phyloP scores from a whole-genome alignment of 495 filamentous ascomycete genomes.

The Penicillium bovifimosum region DNA sequence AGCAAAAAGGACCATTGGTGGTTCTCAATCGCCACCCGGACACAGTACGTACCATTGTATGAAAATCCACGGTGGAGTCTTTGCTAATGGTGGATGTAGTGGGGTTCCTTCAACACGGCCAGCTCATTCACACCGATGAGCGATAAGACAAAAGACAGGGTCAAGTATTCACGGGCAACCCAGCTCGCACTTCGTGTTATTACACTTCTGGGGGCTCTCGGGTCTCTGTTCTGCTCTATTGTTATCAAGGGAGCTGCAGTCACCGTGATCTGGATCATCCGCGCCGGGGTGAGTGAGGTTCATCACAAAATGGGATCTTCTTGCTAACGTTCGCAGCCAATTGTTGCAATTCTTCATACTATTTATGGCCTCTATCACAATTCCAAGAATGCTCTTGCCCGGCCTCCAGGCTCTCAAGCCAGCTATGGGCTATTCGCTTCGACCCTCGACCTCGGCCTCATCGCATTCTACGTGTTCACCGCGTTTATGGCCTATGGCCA shows the following conservation, averaged over 20 bases:
- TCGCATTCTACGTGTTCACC: constrained; percentile 74
- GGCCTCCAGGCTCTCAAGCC: constrained; percentile 70
- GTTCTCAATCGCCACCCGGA: constrained; percentile 78
- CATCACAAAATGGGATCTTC: not conserved
- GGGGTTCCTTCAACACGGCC: constrained; percentile 45
- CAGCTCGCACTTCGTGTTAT: constrained; percentile 63
- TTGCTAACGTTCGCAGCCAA: constrained; percentile 48
- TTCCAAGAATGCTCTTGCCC: constrained; percentile 54
- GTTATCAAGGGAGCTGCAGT: constrained; percentile 59
- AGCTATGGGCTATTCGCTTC: constrained; percentile 81
- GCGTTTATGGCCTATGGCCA: constrained; percentile 50
- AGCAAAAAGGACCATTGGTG: constrained; percentile 67
- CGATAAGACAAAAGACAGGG: constrained; percentile 57
- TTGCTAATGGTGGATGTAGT: constrained; percentile 15
- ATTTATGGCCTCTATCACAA: constrained; percentile 78
- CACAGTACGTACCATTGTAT: constrained; percentile 46
- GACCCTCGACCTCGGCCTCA: constrained; percentile 61
- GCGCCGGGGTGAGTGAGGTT: constrained; percentile 61
- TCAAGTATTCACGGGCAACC: constrained; percentile 57
- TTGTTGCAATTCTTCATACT: constrained; percentile 61
- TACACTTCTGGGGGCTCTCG: constrained; percentile 61
- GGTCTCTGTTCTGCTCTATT: constrained; percentile 66
- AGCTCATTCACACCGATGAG: constrained; percentile 59
- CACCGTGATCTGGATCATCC: constrained; percentile 65
- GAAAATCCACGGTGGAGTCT: constrained; percentile 8